Conservation (phyloP, 257 asterid species). For the Solanum gracilifrons region DNA sequence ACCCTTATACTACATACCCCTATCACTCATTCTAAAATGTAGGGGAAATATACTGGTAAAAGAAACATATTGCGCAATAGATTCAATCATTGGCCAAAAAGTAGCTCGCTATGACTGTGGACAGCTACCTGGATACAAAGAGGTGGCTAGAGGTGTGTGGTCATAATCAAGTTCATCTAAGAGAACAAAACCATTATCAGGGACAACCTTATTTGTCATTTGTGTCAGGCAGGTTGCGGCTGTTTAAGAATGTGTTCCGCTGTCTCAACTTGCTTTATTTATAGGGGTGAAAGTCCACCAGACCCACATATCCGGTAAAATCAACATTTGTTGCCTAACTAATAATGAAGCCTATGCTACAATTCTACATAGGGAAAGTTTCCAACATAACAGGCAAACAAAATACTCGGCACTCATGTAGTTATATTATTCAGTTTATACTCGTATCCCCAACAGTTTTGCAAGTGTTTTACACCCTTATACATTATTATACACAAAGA, state of each 20-base stretch:
- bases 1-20: background rate
- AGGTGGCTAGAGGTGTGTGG: background rate
- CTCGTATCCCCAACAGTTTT: background rate
- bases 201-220: background rate
- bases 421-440: background rate
- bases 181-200: background rate
- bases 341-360: background rate
- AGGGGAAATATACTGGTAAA: background rate
- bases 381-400: background rate
- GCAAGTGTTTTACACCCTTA: background rate
- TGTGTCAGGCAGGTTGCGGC: background rate
- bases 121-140: background rate
- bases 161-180: background rate
- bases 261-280: background rate
- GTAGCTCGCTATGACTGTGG: background rate
- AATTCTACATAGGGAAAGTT: background rate
- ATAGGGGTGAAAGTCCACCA: background rate
- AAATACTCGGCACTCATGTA: background rate
- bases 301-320: background rate
- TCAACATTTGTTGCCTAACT: background rate
- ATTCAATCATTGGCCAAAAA: background rate
- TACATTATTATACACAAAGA: background rate
- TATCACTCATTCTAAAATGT: background rate
- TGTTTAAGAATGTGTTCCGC: background rate
- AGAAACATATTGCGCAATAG: background rate